These are phyloP conservation scores for Dalbergia cultrata DNA, from an alignment of 306 rosid genomes.

Conservation along the genomic window DNA sequence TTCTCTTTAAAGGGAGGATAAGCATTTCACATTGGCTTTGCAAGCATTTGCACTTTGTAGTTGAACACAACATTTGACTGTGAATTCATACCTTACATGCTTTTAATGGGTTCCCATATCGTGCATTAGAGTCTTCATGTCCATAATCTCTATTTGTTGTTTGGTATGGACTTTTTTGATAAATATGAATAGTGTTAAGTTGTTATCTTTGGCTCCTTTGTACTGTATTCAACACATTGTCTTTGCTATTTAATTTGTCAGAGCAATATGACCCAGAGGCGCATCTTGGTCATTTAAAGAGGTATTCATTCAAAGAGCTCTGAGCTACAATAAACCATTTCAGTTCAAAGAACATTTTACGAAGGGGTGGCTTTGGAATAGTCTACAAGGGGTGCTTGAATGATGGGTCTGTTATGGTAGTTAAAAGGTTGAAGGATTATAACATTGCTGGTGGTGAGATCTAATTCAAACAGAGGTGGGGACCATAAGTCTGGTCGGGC, in stretches of 20 bases:
- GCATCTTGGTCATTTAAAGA: constrained; percentile 86
- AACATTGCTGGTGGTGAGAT: constrained; percentile 95
- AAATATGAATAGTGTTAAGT: neutral
- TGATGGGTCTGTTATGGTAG: constrained; percentile 88
- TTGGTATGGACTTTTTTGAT: neutral
- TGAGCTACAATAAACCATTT: constrained; percentile 91
- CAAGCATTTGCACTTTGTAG: neutral
- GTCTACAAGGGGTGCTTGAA: constrained; percentile 86
- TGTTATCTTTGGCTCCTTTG: neutral
- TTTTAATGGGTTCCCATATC: neutral
- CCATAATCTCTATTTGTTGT: neutral
- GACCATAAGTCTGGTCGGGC: constrained; percentile 95
- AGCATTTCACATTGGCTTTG: no score
- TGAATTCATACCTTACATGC: neutral
- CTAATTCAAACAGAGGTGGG: constrained; percentile 97
- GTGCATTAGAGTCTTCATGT: neutral
- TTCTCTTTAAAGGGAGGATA: no score
- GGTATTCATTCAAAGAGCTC: constrained; percentile 93
- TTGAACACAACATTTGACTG: neutral
- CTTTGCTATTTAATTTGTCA: constrained; percentile 52
- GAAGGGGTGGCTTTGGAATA: constrained; percentile 98
- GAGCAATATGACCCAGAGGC: constrained; percentile 98
- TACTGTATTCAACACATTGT: neutral
- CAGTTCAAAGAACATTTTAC: constrained; percentile 84
- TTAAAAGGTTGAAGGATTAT: constrained; percentile 89